These are phyloP conservation scores for Fusarium pseudocircinatum DNA, from an alignment of 2,329 filamentous ascomycete genomes.

Conservation along the genomic window DNA sequence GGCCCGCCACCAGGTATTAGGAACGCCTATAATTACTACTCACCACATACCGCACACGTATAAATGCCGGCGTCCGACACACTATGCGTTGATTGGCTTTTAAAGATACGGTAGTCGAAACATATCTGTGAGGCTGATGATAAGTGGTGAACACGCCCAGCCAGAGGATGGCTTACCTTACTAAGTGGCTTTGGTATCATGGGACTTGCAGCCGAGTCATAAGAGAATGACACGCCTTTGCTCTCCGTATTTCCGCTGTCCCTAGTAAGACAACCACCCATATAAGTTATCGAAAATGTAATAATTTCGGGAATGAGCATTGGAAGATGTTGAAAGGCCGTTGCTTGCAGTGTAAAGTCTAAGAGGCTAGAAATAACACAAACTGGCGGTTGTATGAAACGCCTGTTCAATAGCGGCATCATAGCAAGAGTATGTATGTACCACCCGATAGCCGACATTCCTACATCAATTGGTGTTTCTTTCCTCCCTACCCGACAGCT, in stretches of 20 bases:
- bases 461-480: too few relatives aligned
- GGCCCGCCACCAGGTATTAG: not conserved
- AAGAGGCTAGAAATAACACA: not conserved
- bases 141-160: not conserved
- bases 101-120: not conserved
- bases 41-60: not conserved
- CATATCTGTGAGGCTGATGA: not conserved
- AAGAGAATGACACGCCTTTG: not conserved
- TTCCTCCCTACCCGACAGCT: not conserved
- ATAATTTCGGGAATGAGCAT: too few relatives aligned
- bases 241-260: not conserved
- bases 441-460: not conserved
- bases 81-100: not conserved
- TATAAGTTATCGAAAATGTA: accelerated
- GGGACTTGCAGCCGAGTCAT: not conserved
- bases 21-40: not conserved
- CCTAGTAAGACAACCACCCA: not conserved
- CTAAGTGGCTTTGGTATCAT: not conserved
- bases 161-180: not conserved
- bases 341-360: too few relatives aligned
- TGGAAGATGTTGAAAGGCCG: too few relatives aligned
- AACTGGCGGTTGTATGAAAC: not conserved
- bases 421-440: not conserved
- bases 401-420: too few relatives aligned
- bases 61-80: not conserved